Base-by-base conservation (phyloP, 495 filamentous ascomycete genomes). In the Hypoxylon trugodes region DNA sequence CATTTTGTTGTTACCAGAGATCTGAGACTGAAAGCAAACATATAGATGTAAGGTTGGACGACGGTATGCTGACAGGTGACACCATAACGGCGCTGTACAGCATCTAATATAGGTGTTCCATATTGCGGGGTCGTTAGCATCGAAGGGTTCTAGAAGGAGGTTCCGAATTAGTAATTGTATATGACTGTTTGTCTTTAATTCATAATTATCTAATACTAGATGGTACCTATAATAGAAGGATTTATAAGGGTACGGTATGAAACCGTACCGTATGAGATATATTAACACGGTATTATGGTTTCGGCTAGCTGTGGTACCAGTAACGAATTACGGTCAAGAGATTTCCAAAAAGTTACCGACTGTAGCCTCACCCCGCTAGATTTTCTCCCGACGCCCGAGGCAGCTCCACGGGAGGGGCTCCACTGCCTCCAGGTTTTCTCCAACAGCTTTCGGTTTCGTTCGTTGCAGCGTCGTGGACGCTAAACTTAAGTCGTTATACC, bases 371-470 rank as follows among this genome's bases (percentile, higher is more conserved):
- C 57, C 52, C 64, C 64, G 64, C 64, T 57, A 58, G 15, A 67
- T 67, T 67, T 67, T 67, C 58, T 67, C 57, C 64, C 64, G 64
- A 67, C 28, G 46, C 57, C 64, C 64, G 64, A 67, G 28, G 16
- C 13, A 42, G 53, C 26, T 18, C 56, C 56, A 60, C 22, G 35
- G 4, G 12, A 12, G 25, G 38, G 6, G 7, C 52, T 43, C 57
- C 58, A 67, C 58, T 9, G 19, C 61, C 64, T 58, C 57, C 64
- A 67, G 41, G 25, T 32, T 59, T 60, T 67, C 64, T 61, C 64
- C 64, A 67, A 61, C 52, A 4, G 38, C 38, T 21, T 10, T 22
- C 7, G n/a, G n/a, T 19, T 46, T 66, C 40, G 51, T 28, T 25
- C 57, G 37, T 48, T 35, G 57, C 22, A 47, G 16, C 35, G n/a